Base-by-base conservation (phyloP, 129 eudicot genomes). In the Dittrichia graveolens region DNA sequence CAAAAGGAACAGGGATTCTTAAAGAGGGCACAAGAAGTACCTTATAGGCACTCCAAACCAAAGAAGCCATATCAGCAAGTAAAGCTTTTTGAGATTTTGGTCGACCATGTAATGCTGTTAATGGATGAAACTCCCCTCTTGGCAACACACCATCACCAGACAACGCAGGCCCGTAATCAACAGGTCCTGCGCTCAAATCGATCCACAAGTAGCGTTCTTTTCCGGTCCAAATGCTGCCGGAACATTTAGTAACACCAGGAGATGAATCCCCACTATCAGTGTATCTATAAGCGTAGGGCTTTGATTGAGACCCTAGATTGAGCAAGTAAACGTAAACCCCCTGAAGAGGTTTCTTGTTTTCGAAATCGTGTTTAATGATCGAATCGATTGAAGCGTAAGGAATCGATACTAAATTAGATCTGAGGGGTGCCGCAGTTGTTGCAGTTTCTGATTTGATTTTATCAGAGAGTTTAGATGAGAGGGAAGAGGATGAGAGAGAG, bases 121-220 rank as follows among this genome's bases (percentile, higher is more conserved):
- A 41, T 0, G 96, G 98, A 57, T 94, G 98, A 78, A 90, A 94
- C 71, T 94, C 96, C 2, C 98, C 98, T 46, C 81, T 73, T 0
- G 98, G 98, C 42, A 94, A 61, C 19, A 94, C 92, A 24, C 98
- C 98, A 54, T 94, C 96, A 15, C 96, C 96, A 0, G 98, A 85
- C 7, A 94, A 75, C 7, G 90, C 95, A 12, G 98, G 98, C 14
- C 98, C 98, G 35, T 93, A 93, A 43, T 93, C 98, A 1, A 93
- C 91, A n/a, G 98, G 98, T 3, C 98, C 98, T 0, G 98, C 98
- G 3, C 85, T 86, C 70, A 94, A 73, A 75, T 94, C 98, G n/a
- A 94, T 79, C 96, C 98, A 94, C 73, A 90, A 37, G 59, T 94
- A 94, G 54, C 96, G 81, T 7, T 81, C 85, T 43, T 83, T 83